Evolutionary conservation across 2,329 filamentous ascomycete genomes (phyloP).

Genomic region (Zasmidium citrigriseum): DNA sequence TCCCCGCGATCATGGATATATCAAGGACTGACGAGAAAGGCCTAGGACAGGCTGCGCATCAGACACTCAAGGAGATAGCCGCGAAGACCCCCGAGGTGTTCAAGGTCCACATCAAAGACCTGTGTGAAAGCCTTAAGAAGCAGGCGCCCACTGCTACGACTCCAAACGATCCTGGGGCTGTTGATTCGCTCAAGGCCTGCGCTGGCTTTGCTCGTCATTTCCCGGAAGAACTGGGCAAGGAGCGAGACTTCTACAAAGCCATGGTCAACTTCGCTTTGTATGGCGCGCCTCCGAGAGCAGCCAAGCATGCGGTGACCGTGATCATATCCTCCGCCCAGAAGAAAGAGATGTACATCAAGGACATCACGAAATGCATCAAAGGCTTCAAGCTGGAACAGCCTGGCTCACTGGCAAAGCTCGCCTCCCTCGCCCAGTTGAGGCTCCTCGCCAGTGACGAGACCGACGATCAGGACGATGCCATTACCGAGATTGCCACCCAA

Average conservation of each 20-base stretch:
- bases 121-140: slow-evolving; percentile 82
- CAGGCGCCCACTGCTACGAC: slow-evolving; percentile 72
- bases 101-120: slow-evolving; percentile 86
- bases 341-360: slow-evolving; percentile 82
- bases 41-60: slow-evolving; percentile 77
- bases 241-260: slow-evolving; percentile 77
- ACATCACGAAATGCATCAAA: slow-evolving; percentile 74
- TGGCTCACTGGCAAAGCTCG: slow-evolving; percentile 73
- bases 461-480: slow-evolving; percentile 69
- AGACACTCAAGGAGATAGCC: slow-evolving; percentile 89
- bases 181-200: slow-evolving; percentile 91
- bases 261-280: slow-evolving; percentile 81
- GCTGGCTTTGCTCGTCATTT: slow-evolving; percentile 87
- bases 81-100: slow-evolving; percentile 85
- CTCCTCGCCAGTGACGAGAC: slow-evolving; percentile 72
- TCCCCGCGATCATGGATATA: slow-evolving; percentile 84
- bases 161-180: slow-evolving; percentile 70
- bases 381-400: slow-evolving; percentile 71
- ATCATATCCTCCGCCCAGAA: slow-evolving; percentile 75
- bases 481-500: slow-evolving; percentile 75
- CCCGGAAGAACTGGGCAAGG: slow-evolving; percentile 76
- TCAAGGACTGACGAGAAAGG: slow-evolving; percentile 81
- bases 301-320: slow-evolving; percentile 92
- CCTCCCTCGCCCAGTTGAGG: slow-evolving; percentile 72
- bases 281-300: slow-evolving; percentile 76